Evolutionary conservation across 2,329 filamentous ascomycete species (phyloP), one percentile per base, ranked within the genome.

Genomic region (Bipolaris sorokiniana): DNA sequence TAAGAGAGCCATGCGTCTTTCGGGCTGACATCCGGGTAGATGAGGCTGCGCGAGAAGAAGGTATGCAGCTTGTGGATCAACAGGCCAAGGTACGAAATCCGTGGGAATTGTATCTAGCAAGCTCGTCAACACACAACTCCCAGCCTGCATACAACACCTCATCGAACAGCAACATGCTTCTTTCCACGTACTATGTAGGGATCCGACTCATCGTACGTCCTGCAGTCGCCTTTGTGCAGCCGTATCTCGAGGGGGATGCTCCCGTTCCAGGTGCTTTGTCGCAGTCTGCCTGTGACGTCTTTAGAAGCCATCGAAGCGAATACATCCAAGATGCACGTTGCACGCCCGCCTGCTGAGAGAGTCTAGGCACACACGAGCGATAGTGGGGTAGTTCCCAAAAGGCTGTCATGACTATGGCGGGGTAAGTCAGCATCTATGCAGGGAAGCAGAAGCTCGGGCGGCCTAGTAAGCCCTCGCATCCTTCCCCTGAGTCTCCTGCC

Each of bases 41-140:
- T 89, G 36, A 90, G 74, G 23, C 75, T 81, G 13, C 79, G 64
- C 1, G 78, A 68, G 71, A 90, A 91, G 78, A 90, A 90, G 48
- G 80, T 77, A 63, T 86, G 85, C 6, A 91, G 77, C 54, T 80
- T 83, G 15, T 85, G 83, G 3, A 90, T 80, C 23, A 90, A 80
- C 46, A 90, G 83, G 5, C 87, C 86, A 1, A 91, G 80, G 76
- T 91, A 91, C 9, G 87, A 89, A 34, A 91, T 77, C 23, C 89
- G 84, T 5, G 87, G 86, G 52, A 82, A 83, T 45, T 86, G 83
- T 58, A 90, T 81, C 81, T 86, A 16, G 37, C 36, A 62, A 20
- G n/a, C 28, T 16, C 15, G 34, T 55, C 45, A 62, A 42, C 46
- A 54, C 42, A 31, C 38, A 22, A 23, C 13, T 31, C 9, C 23